Evolutionary conservation across 208 protist genomes (phyloP), one percentile per base, ranked within the genome.

Genomic region (Leishmania tropica): DNA sequence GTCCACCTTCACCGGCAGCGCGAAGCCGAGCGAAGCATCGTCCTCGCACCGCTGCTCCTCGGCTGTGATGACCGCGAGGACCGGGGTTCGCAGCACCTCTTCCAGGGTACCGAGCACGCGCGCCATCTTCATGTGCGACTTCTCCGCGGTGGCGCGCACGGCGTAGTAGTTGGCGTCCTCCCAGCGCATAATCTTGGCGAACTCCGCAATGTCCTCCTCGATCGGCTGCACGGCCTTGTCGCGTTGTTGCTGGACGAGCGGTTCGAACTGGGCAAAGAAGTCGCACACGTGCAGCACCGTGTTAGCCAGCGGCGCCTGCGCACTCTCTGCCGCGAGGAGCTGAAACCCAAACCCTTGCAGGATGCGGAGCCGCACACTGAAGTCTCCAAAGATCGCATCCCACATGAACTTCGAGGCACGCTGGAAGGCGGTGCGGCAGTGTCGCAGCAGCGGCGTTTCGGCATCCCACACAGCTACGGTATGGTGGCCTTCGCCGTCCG

Each of bases 81-180:
- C 78, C 17, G 96, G 94, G 31, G 87, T 90, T 31, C 89, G 86
- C 45, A 98, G 89, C 51, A 89, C 93, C 19, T 93, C 93, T 74
- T 97, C 92, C 28, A 97, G 84, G 76, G 72, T 76, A 47, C 91
- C 87, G 31, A 96, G 85, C 62, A 91, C 89, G 53, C 95, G 90
- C n/a, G 93, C 93, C 97, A 97, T 89, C 90, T 97, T 94, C 77
- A 98, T 90, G 83, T 99, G 99, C n/a, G 98, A 97, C 90, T 99
- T 99, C 81, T 99, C 97, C 13, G 97, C 88, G 6, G 96, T 96
- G 21, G 95, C 92, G 74, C 98, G 98, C 10, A 99, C 91, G 31
- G 95, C 93, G 88, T 99, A 99, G 90, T 99, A 99, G 86, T 98
- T 98, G 77, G 96, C 90, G 80, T 98, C 95, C 83, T 98, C 94